Evolutionary conservation across 768 basidiomycete species (phyloP), one percentile per base, ranked within the genome.

Genomic region (Mycena venus): DNA sequence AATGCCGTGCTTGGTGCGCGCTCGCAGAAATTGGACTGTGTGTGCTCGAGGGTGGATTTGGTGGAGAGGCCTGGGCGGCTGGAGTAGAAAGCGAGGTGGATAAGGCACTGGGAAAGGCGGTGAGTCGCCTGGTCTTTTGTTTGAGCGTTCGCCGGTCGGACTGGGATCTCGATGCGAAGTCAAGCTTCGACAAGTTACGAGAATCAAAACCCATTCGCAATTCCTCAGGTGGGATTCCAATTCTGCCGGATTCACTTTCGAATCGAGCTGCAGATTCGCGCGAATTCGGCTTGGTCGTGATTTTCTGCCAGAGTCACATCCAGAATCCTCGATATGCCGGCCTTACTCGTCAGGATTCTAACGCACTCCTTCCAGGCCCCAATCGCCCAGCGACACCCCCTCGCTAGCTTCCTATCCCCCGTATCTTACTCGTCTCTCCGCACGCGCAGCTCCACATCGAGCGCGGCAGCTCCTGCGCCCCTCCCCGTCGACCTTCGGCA

Each of bases 1-100:
- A 95, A 77, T 95, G 93, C 78, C 85, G 91, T 10, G 93, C 93
- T 1, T 94, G 92, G 90, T 91, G 91, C 0, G 88, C 89, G 12
- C 76, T 95, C 0, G 94, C 91, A 0, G 94, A 95, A 80, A 77
- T 94, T 2, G 94, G 93, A 4, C 86, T 95, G 79, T 85, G 85
- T 72, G 86, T 90, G 53, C 86, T 90, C 59, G 80, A 82, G 19
- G 86, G 89, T 25, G 89, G 90, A 29, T 83, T 88, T 60, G 82
- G 82, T 3, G 85, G 84, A 70, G 73, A 88, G 80, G 61, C 79
- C 51, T 86, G 89, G 90, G 83, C 88, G n/a, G 76, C 76, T n/a
- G 90, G 86, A 32, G 82, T 92, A 10, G 90, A 89, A 74, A 79
- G 65, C 0, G 93, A 94, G 79, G 92, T 93, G 25, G 93, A 94